Base-by-base conservation (phyloP, 805 yeast species). In the Kodamaea restingae region DNA sequence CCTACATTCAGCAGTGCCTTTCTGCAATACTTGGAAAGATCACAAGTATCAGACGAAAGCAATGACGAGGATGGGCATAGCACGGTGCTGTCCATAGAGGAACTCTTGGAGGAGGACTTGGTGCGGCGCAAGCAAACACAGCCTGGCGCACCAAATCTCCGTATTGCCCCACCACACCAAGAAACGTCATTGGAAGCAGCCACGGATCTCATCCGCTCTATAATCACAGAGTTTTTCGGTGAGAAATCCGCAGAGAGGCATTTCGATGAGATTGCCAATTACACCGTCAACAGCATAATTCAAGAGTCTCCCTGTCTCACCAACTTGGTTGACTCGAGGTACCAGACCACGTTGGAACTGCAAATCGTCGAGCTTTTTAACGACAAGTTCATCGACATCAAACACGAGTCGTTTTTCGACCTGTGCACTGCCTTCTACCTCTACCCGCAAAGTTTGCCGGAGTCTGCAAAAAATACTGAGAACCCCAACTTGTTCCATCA, bases 381-480 rank as follows among this genome's bases (percentile, higher is more conserved):
- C 24, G 55, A 50, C 26, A 49, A 50, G 30, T 55, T 45, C 32
- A 43, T 42, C 20, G 48, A 46, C 30, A 34, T 45, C 9, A 50
- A 48, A 31, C 35, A 49, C 18, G 55, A 52, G 37, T 28, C 40
- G 3, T 46, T 49, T 28, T 30, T 46, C 26, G 49, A 50, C 36
- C 32, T 29, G 35, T 28, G 39, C 27, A 38, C 41, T 7, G 21
- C 18, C 3, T 26, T 28, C 17, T 22, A 28, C 35, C 27, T 32
- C 20, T 35, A 32, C n/a, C 33, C 36, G 4, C 24, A 31, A 8
- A 26, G 25, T 21, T 20, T 29, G 9, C 36, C 35, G 31, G 22
- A 33, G 11, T 11, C 35, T 24, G 29, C 30, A 26, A 32, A 33
- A 3, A 41, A 45, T 17, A 10, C 38, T 8, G 25, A 31, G 18